Evolutionary conservation across 352 stramenopile genomes (phyloP).

Genomic region (Blastocystis sp.): DNA sequence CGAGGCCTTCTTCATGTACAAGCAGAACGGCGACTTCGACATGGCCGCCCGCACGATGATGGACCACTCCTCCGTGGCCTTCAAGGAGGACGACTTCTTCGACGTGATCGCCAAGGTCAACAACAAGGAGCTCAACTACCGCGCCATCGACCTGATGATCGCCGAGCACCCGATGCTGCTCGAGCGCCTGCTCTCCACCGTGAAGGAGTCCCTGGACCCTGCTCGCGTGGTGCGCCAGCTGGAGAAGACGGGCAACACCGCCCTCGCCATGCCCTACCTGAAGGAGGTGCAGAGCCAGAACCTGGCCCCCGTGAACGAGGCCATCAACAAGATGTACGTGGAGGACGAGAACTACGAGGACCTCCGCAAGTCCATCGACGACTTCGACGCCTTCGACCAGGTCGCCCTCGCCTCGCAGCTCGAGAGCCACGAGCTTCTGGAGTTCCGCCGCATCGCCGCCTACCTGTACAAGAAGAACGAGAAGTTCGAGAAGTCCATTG

Average conservation of each 20-base stretch:
- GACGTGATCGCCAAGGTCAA: conserved; percentile 97
- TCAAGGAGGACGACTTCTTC: conserved; percentile 96
- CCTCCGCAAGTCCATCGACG: conserved; percentile 92
- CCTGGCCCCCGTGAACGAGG: conserved; percentile 95
- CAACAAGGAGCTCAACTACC: conserved; percentile 99
- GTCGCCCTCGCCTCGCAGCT: conserved; percentile 95
- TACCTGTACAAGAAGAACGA: conserved; percentile 99
- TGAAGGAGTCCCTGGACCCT: conserved; percentile 96
- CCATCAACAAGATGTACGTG: conserved; percentile 91
- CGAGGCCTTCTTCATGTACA: conserved; percentile 97
- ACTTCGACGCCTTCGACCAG: conserved; percentile 98
- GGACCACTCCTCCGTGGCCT: conserved; percentile 88
- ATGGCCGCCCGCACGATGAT: conserved; percentile 98
- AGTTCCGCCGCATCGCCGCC: conserved; percentile 97
- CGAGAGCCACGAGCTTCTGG: conserved; percentile 96
- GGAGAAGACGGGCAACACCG: conserved; percentile 89
- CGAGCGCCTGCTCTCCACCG: conserved; percentile 90
- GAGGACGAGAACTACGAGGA: conserved; percentile 97
- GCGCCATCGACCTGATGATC: conserved; percentile 97
- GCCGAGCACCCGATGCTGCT: conserved; percentile 92
- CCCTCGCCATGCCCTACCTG: conserved; percentile 93
- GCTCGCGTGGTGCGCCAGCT: conserved; percentile 94
- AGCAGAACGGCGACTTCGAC: conserved; percentile 97
- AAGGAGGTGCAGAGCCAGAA: conserved; percentile 98
- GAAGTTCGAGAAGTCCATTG: conserved; percentile 92